Conservation (phyloP, 78 protist genomes). For the Corallochytrium limacisporum region DNA sequence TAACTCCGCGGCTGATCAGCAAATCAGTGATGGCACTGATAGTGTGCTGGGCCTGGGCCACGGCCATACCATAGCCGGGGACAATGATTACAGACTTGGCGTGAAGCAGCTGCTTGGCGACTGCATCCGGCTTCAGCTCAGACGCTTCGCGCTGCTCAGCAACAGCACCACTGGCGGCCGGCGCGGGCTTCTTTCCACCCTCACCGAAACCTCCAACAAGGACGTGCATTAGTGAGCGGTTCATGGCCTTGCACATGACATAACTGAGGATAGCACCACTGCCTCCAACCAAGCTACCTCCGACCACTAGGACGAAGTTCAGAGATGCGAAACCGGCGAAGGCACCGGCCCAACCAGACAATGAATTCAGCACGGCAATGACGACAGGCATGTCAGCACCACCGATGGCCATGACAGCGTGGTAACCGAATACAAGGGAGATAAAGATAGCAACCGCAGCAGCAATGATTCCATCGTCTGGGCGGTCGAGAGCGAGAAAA, state of each 20-base stretch:
- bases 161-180: slow-evolving; percentile 13
- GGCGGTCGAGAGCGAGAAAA: no score
- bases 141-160: slow-evolving; percentile 2
- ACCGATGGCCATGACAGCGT: slow-evolving; percentile 73
- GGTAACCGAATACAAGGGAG: no score
- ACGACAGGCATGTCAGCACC: slow-evolving; percentile 99
- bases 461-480: no score
- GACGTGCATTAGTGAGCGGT: slow-evolving; percentile 72
- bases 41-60: slow-evolving; percentile 77
- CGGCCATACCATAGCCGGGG: slow-evolving; percentile 97
- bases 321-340: slow-evolving; percentile 27
- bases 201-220: slow-evolving; percentile 85
- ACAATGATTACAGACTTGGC: slow-evolving; percentile 67
- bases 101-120: slow-evolving; percentile 3
- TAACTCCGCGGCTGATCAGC: slow-evolving; percentile 24
- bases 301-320: neutral
- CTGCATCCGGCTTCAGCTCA: slow-evolving; percentile 16
- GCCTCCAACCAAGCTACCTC: slow-evolving; percentile 68
- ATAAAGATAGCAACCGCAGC: no score
- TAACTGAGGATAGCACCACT: slow-evolving; percentile 90
- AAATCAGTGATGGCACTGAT: slow-evolving; percentile 59
- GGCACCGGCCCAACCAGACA: slow-evolving; percentile 86
- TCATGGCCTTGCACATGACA: slow-evolving; percentile 96
- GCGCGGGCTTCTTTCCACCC: slow-evolving; percentile 4
- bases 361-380: slow-evolving; percentile 84